Base-by-base conservation (phyloP, 1,284 basidiomycete species). In the Rhodotorula sp. region DNA sequence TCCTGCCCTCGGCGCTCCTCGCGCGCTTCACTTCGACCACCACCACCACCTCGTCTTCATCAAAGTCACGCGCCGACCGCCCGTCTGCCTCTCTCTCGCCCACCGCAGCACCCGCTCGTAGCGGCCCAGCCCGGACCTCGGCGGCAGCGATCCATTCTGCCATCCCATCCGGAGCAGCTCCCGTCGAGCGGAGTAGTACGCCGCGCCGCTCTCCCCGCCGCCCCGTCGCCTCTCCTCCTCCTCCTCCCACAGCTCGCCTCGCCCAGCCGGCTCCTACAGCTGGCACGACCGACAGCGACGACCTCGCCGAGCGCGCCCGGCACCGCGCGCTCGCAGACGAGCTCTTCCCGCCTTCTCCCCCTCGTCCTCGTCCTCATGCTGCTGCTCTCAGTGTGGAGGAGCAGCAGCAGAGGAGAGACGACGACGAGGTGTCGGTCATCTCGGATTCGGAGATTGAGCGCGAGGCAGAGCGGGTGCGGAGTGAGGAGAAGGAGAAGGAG, bases 321-420 rank as follows among this genome's bases (percentile, higher is more conserved):
- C 62, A 45, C 34, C 57, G 57, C 25, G 17, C 10, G 10, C 56
- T 69, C 4, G 67, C 62, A 7, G 59, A 55, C 10, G 62, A 69
- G 63, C 61, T 69, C 12, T 69, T 69, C 46, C 67, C 67, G 23
- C 67, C 67, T 21, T 69, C 67, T 13, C 67, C 67, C 1, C 17
- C 27, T 1, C 3, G 27, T 21, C 5, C 23, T 21, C n/a, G 19
- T 27, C 42, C 1, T 14, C 10, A 44, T 10, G 44, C 42, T 17
- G 13, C 14, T 34, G n/a, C 25, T 14, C 16, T 23, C 14, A 7
- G 10, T 3, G 9, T 1, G 13, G 9, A 4, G n/a, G 5, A 14
- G 55, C 23, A 34, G 13, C 56, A 2, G 17, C 4, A 3, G n/a
- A n/a, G 23, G 14, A 2, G 3, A 8, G 12, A 5, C 21, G 17